phyloP scores from a whole-genome alignment of 192 early-diverging fungal species.

The Blastocladiella britannica region DNA sequence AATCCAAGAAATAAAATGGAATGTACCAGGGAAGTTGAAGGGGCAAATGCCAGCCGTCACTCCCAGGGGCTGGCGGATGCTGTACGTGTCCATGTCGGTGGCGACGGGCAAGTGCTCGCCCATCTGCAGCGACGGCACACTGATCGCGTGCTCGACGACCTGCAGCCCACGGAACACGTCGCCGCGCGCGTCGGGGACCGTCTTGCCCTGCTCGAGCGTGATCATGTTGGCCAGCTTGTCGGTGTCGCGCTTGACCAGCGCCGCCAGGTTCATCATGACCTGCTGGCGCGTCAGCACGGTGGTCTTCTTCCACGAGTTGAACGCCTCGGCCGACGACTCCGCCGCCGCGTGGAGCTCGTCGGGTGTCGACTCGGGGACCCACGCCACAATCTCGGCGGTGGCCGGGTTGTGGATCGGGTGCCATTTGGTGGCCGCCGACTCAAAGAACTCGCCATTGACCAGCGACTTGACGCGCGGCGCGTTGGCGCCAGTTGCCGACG shows the following conservation, averaged over 20 bases:
- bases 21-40: slow-evolving; percentile 96
- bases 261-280: slow-evolving; percentile 78
- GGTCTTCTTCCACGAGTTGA: slow-evolving; percentile 67
- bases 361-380: slow-evolving; percentile 70
- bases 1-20: slow-evolving; percentile 1
- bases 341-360: slow-evolving; percentile 63
- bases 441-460: slow-evolving; percentile 80
- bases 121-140: slow-evolving; percentile 57
- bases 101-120: slow-evolving; percentile 65
- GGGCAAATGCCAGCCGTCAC: slow-evolving; percentile 85
- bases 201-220: slow-evolving; percentile 80
- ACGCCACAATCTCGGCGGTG: slow-evolving; percentile 66
- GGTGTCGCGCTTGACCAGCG: slow-evolving; percentile 56
- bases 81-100: slow-evolving; percentile 90
- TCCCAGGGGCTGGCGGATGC: slow-evolving; percentile 71
- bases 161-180: slow-evolving; percentile 81
- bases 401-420: slow-evolving; percentile 81
- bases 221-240: slow-evolving; percentile 64
- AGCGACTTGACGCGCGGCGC: slow-evolving; percentile 37
- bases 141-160: slow-evolving; percentile 68
- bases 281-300: slow-evolving; percentile 58
- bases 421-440: slow-evolving; percentile 68
- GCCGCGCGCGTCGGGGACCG: slow-evolving; percentile 71
- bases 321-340: slow-evolving; percentile 47
- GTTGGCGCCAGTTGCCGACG: too few species aligned